Evolutionary conservation across 805 yeast species (phyloP), one percentile per base, ranked within the genome.

Genomic region (Saccharomycopsis sp.): DNA sequence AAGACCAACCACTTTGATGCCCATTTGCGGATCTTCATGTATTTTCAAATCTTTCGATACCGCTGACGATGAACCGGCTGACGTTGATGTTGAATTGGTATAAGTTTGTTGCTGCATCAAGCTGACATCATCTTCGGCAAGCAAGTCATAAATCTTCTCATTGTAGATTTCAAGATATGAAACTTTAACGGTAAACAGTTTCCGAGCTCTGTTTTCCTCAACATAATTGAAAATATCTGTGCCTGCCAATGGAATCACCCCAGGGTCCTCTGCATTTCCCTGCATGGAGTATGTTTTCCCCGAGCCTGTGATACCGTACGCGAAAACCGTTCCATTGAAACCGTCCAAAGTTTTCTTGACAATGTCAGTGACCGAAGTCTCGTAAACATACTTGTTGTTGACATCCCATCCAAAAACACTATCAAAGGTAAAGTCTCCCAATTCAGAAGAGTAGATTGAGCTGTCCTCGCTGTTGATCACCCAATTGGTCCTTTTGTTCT

Each of bases 281-380:
- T 78, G 79, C 94, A 86, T 86, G 2, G 94, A 74, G 55, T 73
- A 77, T 0, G 96, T 86, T 58, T 86, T 86, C 8, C 96, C 96
- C 1, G 94, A 80, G 0, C 95, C 95, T 0, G 96, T 86, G 86
- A 83, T 83, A 26, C 96, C 96, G 53, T 86, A 86, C 0, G 97
- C 96, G 57, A 89, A 86, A 1, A 88, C 75, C 0, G 96, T 87
- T 12, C 88, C 88, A 53, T 86, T 86, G 58, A 63, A 88, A 0
- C 95, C 96, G 12, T 77, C 77, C 51, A 69, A 68, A 47, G 73
- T 75, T 56, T 68, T 73, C 48, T 54, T 63, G 29, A 69, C 77
- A 58, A 70, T 68, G 26, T 65, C 74, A 50, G 54, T 67, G 36
- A 75, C 94, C 36, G 67, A 64, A 10, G 58, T 57, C 15, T 62